Percentiles rank a stretch among this genome's conserved stretches.
These are phyloP conservation scores for Pseudohyphozyma bogoriensis DNA, from an alignment of 768 basidiomycete species.

Conservation along the genomic window DNA sequence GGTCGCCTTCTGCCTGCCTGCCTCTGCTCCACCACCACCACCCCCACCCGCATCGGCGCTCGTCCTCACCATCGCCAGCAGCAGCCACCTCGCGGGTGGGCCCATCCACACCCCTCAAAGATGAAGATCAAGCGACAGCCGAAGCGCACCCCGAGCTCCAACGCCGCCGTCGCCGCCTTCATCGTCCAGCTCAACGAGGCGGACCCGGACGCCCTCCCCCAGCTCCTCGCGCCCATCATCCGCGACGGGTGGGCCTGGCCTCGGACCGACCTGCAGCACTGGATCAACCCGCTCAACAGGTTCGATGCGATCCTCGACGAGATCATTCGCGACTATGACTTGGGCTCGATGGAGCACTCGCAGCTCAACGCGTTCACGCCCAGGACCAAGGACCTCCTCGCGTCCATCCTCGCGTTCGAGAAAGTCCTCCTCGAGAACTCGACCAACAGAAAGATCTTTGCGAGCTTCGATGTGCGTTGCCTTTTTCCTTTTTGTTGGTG, in stretches of 20 bases:
- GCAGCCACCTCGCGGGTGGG: too few relatives aligned
- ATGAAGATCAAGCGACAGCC: constrained; percentile 25
- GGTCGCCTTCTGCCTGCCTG: too few relatives aligned
- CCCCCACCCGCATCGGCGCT: too few relatives aligned
- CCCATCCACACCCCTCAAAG: too few relatives aligned
- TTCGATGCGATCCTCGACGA: constrained; percentile 83
- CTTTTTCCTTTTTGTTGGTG: not conserved
- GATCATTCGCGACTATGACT: constrained; percentile 69
- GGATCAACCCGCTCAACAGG: constrained; percentile 91
- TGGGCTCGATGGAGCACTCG: constrained; percentile 52
- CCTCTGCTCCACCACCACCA: too few relatives aligned
- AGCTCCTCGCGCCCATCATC: constrained; percentile 53
- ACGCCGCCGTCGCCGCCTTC: constrained; percentile 53
- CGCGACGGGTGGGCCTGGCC: constrained; percentile 70
- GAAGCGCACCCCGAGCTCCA: constrained; percentile 19
- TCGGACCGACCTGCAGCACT: constrained; percentile 89
- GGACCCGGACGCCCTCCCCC: constrained; percentile 59
- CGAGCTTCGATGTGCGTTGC: constrained; percentile 84
- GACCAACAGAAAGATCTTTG: constrained; percentile 92
- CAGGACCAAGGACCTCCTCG: constrained; percentile 59
- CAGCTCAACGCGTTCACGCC: constrained; percentile 72
- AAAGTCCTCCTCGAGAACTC: constrained; percentile 88
- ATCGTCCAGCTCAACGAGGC: constrained; percentile 60
- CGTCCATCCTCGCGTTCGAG: constrained; percentile 78
- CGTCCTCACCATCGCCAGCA: too few relatives aligned